A percentile compares a stretch with the other conserved stretches of the same genome.
These are phyloP conservation scores for Boletellus deceptivus DNA, from an alignment of 1,284 basidiomycete species.

Conservation along the genomic window DNA sequence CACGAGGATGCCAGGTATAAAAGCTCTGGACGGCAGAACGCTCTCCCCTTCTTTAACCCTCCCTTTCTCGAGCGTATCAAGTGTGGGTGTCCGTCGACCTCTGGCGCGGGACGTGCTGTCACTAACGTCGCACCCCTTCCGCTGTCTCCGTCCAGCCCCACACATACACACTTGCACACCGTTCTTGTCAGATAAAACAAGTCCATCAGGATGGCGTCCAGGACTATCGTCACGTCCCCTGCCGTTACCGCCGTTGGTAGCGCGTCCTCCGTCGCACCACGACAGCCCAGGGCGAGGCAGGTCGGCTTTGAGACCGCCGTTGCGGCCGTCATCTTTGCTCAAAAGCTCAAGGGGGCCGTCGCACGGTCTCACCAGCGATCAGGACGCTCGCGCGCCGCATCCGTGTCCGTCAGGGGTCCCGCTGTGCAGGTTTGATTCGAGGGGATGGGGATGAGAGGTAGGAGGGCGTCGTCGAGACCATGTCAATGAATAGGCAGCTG, in stretches of 20 bases:
- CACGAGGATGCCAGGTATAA: background rate
- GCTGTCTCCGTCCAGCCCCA: no score
- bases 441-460: no score
- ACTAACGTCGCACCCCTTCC: constrained; percentile 2
- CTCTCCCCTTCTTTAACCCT: no score
- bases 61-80: no score
- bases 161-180: no score
- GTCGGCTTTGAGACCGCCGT: constrained; percentile 25
- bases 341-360: constrained; percentile 25
- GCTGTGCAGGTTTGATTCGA: no score
- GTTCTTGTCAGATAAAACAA: no score
- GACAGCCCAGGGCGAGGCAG: background rate
- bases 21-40: background rate
- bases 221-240: background rate
- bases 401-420: background rate
- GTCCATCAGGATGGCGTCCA: background rate
- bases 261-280: background rate
- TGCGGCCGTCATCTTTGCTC: constrained; percentile 22
- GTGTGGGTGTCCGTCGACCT: constrained; percentile 7
- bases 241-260: no score
- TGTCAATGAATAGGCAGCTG: background rate
- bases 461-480: no score
- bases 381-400: no score
- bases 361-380: constrained; percentile 8
- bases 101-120: background rate